Percentiles rank a stretch among this genome's conserved stretches.
Conservation (phyloP, 768 basidiomycete species). For the Suillus alpinus region DNA sequence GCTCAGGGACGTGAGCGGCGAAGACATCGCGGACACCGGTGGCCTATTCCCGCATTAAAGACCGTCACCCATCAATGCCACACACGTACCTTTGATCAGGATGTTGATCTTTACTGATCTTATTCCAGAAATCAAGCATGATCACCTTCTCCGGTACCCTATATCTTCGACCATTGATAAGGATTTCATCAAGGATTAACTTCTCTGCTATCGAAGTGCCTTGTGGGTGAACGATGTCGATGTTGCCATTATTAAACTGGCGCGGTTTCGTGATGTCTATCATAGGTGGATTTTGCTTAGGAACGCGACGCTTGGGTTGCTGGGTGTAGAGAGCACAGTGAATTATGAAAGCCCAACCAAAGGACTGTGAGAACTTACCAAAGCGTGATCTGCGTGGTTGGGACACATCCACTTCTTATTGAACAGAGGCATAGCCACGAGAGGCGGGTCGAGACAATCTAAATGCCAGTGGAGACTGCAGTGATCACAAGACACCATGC, state of each 20-base stretch:
- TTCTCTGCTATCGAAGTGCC: slow-evolving; percentile 43
- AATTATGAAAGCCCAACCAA: background rate
- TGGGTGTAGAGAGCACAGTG: slow-evolving; percentile 27
- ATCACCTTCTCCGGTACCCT: slow-evolving; percentile 91
- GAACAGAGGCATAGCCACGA: slow-evolving; percentile 79
- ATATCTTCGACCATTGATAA: slow-evolving; percentile 87
- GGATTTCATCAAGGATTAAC: slow-evolving; percentile 73
- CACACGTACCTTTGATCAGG: slow-evolving; percentile 40
- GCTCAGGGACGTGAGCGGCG: slow-evolving; percentile 72
- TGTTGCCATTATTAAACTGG: slow-evolving; percentile 88
- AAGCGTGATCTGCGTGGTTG: slow-evolving; percentile 84
- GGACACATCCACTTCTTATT: slow-evolving; percentile 99
- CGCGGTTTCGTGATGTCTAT: slow-evolving; percentile 75
- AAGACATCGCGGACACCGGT: slow-evolving; percentile 52
- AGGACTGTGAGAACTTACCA: slow-evolving; percentile 50
- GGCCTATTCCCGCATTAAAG: slow-evolving; percentile 2
- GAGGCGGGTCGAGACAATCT: slow-evolving; percentile 92
- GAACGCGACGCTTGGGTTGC: slow-evolving; percentile 78
- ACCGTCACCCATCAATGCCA: background rate
- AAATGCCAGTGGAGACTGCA: slow-evolving; percentile 95
- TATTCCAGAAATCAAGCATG: slow-evolving; percentile 94
- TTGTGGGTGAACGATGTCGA: slow-evolving; percentile 78
- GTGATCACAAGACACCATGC: slow-evolving; percentile 92
- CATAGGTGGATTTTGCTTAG: slow-evolving; percentile 62
- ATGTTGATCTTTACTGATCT: slow-evolving; percentile 50